Evolutionary conservation across 2,329 filamentous ascomycete genomes (phyloP).

Genomic region (Talaromyces sp.): DNA sequence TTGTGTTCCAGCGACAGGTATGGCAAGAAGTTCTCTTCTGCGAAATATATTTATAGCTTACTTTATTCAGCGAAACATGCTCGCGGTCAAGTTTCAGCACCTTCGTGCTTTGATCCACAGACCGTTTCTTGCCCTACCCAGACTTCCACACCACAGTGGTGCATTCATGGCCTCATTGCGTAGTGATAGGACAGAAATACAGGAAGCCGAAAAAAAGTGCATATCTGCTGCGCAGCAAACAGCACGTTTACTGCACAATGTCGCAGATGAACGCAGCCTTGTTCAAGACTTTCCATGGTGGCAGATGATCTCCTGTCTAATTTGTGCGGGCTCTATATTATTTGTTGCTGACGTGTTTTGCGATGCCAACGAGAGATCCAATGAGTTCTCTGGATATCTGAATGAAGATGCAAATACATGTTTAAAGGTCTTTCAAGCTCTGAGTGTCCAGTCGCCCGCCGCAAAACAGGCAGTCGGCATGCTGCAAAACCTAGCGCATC

Average conservation of each 20-base stretch:
- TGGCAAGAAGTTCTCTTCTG: background rate
- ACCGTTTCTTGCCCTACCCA: constrained; percentile 29
- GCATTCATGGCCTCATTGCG: constrained; percentile 16
- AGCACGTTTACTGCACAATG: constrained; percentile 33
- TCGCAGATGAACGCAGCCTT: constrained; percentile 30
- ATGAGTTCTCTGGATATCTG: background rate
- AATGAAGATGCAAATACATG: too few species aligned
- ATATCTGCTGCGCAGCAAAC: constrained; percentile 32
- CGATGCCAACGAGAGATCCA: constrained; percentile 16
- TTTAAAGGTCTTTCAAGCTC: too few species aligned
- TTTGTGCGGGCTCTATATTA: constrained; percentile 39
- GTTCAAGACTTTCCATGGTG: constrained; percentile 42
- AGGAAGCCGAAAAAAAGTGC: constrained; percentile 26
- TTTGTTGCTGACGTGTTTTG: constrained; percentile 25
- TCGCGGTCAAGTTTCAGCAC: constrained; percentile 40
- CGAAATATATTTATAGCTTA: background rate
- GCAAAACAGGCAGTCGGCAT: too few species aligned
- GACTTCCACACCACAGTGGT: constrained; percentile 16
- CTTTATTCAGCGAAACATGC: constrained; percentile 36
- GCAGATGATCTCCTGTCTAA: constrained; percentile 42
- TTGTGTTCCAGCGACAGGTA: constrained; percentile 30
- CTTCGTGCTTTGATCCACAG: constrained; percentile 35
- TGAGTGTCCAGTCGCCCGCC: too few species aligned
- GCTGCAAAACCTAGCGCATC: too few species aligned
- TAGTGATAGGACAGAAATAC: constrained; percentile 13